Evolutionary conservation across 441 rosid species (phyloP), one percentile per base, ranked within the genome.

Genomic region (Manihot esculenta): DNA sequence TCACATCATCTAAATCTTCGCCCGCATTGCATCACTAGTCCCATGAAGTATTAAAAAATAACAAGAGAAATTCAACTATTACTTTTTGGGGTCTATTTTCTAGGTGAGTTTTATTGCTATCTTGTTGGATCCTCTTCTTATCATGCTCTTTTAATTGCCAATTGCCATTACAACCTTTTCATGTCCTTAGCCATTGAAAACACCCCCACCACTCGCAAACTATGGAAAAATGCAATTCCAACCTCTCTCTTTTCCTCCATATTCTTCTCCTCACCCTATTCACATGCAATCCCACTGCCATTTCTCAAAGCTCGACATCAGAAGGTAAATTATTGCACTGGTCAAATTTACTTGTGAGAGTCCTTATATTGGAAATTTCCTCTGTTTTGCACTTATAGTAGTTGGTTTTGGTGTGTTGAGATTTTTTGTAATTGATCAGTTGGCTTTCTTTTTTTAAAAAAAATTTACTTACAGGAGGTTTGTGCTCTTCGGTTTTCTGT

Each of bases 401-500:
- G 20, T 27, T 20, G 1, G 44, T 44, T 41, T 47, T 10, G 23
- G 13, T 38, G 15, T 60, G 8, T 49, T 53, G 27, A 42, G 14
- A 23, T 71, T 35, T 14, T 47, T 47, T 15, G 7, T 7, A 10
- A 5, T 4, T 7, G 20, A 18, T 71, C 49, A 35, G 18, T 17
- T 72, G 41, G 23, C 10, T 48, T 10, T 12, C 7, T 38, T 2
- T 26, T 11, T 42, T 12, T 54, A 47, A n/a, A n/a, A n/a, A n/a
- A n/a, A n/a, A n/a, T n/a, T n/a, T n/a, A n/a, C n/a, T n/a, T 18
- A 6, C 70, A 68, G 71, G 27, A 15, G 56, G 4, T 27, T 3
- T 26, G 24, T 83, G 85, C 62, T 1, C 66, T 6, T 0, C 33
- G 27, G 11, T 73, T 8, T 24, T 69, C 13, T 85, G 89, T 58